phyloP scores from a whole-genome alignment of 2,329 filamentous ascomycete species.

The Fusarium sp. region DNA sequence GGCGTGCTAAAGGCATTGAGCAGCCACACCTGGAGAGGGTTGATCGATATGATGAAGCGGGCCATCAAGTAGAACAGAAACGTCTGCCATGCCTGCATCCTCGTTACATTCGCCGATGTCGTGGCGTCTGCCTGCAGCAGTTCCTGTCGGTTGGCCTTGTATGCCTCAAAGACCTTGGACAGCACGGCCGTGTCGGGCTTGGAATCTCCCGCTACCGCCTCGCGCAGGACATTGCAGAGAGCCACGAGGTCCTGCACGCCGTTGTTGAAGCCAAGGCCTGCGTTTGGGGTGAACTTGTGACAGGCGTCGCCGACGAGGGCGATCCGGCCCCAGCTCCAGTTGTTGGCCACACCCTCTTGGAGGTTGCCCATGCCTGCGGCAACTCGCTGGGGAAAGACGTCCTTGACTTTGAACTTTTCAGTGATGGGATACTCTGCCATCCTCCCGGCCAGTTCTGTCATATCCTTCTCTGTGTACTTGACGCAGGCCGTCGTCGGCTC shows the following conservation, averaged over 20 bases:
- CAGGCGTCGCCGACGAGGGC: conserved; percentile 48
- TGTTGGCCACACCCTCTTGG: conserved; percentile 46
- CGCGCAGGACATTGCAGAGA: conserved; percentile 2
- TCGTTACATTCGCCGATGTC: too few species aligned
- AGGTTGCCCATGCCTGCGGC: conserved; percentile 42
- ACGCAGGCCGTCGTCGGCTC: background rate
- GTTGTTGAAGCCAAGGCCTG: conserved; percentile 45
- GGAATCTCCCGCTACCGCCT: background rate
- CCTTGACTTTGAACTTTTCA: background rate
- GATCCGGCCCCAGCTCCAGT: conserved; percentile 44
- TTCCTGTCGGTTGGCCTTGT: too few species aligned
- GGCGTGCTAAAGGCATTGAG: too few species aligned
- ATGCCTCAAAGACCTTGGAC: too few species aligned
- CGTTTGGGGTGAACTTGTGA: conserved; percentile 49
- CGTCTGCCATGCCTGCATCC: too few species aligned
- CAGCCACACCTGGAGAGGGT: too few species aligned
- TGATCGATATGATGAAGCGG: too few species aligned
- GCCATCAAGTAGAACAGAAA: too few species aligned
- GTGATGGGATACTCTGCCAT: too few species aligned
- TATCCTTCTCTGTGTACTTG: background rate
- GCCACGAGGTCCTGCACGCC: conserved; percentile 10
- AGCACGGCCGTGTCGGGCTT: too few species aligned
- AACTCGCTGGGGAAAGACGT: too few species aligned
- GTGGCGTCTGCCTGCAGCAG: too few species aligned
- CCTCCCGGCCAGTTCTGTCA: background rate